Conservation (phyloP, 768 basidiomycete species). For the Russula lepida region DNA sequence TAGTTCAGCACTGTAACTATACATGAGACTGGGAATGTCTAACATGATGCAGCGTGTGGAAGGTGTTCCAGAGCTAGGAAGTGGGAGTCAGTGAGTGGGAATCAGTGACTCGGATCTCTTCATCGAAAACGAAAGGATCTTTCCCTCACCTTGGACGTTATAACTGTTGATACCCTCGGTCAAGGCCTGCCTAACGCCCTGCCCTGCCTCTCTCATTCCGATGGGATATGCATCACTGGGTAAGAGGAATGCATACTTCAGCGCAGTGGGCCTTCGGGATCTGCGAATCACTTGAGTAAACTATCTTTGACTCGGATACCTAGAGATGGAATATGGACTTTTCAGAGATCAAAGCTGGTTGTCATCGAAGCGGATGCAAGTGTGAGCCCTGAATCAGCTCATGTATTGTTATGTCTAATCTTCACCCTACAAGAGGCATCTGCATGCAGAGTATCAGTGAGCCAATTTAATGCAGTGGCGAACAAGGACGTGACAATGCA, state of each 20-base stretch:
- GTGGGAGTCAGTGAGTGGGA: not conserved
- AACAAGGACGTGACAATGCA: slow-evolving; percentile 1
- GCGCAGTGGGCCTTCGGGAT: slow-evolving; percentile 53
- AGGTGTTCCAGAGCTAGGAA: slow-evolving; percentile 76
- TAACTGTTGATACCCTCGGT: slow-evolving; percentile 65
- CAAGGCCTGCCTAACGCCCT: slow-evolving; percentile 72
- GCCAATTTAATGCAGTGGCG: not conserved
- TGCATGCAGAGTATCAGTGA: slow-evolving; percentile 23
- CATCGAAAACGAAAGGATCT: not conserved
- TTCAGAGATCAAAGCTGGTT: slow-evolving; percentile 61
- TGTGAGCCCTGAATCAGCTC: slow-evolving; percentile 10
- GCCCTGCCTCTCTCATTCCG: slow-evolving; percentile 55
- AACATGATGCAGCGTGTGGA: slow-evolving; percentile 72
- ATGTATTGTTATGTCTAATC: not conserved
- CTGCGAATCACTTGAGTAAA: slow-evolving; percentile 27
- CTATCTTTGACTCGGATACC: not conserved
- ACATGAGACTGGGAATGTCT: slow-evolving; percentile 21
- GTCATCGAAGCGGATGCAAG: slow-evolving; percentile 2
- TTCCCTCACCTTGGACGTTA: slow-evolving; percentile 64
- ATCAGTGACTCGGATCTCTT: not conserved
- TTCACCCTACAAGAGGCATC: slow-evolving; percentile 71
- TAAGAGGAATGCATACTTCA: slow-evolving; percentile 32
- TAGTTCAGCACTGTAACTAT: not conserved
- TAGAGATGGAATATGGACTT: slow-evolving; percentile 33
- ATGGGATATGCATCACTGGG: not conserved